A percentile compares a stretch with the other conserved stretches of the same genome.
Conservation (phyloP, 805 yeast species). For the Candida palmyrensis region DNA sequence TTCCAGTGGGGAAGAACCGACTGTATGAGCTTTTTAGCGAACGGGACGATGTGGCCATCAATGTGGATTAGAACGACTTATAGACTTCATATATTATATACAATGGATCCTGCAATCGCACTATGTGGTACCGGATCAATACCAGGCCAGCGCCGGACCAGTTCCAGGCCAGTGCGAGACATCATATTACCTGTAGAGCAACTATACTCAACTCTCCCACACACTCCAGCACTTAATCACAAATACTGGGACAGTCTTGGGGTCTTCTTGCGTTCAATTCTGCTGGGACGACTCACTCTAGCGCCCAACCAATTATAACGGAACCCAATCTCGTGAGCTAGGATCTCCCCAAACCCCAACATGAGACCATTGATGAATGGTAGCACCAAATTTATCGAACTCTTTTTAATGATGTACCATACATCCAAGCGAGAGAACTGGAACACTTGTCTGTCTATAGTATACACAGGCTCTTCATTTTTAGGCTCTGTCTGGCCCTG, state of each 20-base stretch:
- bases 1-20: slow-evolving; percentile 56
- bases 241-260: slow-evolving; percentile 12
- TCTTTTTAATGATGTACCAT: slow-evolving; percentile 39
- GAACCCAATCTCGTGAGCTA: slow-evolving; percentile 91
- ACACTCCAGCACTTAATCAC: slow-evolving; percentile 5
- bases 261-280: slow-evolving; percentile 19
- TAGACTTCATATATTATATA: no score
- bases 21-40: slow-evolving; percentile 46
- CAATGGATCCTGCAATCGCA: no score
- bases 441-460: no score
- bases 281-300: slow-evolving; percentile 42
- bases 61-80: background rate
- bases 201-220: no score
- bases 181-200: no score
- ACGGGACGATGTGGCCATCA: slow-evolving; percentile 17
- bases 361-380: slow-evolving; percentile 92
- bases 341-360: slow-evolving; percentile 93
- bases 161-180: no score
- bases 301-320: slow-evolving; percentile 73
- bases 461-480: no score
- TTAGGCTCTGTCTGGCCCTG: no score
- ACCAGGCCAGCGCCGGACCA: no score
- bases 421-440: slow-evolving; percentile 20
- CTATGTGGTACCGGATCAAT: no score
- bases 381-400: slow-evolving; percentile 69